Evolutionary conservation across 2,329 filamentous ascomycete genomes (phyloP).

Genomic region (Penicillium psychrosexuale): DNA sequence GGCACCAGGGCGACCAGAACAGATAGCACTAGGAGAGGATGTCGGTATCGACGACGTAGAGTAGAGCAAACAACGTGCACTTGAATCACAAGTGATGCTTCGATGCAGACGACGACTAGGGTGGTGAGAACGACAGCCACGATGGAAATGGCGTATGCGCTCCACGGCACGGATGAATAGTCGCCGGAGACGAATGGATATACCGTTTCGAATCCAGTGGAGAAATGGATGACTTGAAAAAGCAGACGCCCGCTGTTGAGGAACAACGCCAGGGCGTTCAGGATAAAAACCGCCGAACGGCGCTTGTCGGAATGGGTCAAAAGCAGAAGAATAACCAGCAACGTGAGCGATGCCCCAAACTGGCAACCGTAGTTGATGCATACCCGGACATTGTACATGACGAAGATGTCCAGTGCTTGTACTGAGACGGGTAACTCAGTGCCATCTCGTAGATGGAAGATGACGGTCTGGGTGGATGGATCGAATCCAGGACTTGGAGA

Average conservation of each 20-base stretch:
- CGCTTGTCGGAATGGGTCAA: slow-evolving; percentile 67
- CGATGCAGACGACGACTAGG: slow-evolving; percentile 54
- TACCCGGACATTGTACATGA: slow-evolving; percentile 48
- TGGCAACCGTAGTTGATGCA: slow-evolving; percentile 68
- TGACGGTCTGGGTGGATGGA: slow-evolving; percentile 52
- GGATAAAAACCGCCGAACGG: slow-evolving; percentile 59
- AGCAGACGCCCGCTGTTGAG: slow-evolving; percentile 57
- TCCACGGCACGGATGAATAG: slow-evolving; percentile 47
- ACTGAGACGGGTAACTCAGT: slow-evolving; percentile 43
- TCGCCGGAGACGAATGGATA: slow-evolving; percentile 61
- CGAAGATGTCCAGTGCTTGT: slow-evolving; percentile 44
- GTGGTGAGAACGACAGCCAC: slow-evolving; percentile 50
- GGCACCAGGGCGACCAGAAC: slow-evolving; percentile 50
- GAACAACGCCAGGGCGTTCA: slow-evolving; percentile 62
- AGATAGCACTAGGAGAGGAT: slow-evolving; percentile 49
- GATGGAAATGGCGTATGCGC: slow-evolving; percentile 49
- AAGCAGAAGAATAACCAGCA: slow-evolving; percentile 63
- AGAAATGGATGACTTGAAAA: slow-evolving; percentile 52
- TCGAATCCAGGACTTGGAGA: slow-evolving; percentile 43
- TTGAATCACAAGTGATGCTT: slow-evolving; percentile 61
- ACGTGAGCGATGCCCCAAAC: slow-evolving; percentile 64
- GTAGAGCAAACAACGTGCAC: slow-evolving; percentile 61
- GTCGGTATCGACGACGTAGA: slow-evolving; percentile 42
- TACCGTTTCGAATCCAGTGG: slow-evolving; percentile 58
- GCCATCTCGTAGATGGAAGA: slow-evolving; percentile 47